Conservation (phyloP, 176 grass and related monocot species). For the Hyparrhenia diplandra region DNA sequence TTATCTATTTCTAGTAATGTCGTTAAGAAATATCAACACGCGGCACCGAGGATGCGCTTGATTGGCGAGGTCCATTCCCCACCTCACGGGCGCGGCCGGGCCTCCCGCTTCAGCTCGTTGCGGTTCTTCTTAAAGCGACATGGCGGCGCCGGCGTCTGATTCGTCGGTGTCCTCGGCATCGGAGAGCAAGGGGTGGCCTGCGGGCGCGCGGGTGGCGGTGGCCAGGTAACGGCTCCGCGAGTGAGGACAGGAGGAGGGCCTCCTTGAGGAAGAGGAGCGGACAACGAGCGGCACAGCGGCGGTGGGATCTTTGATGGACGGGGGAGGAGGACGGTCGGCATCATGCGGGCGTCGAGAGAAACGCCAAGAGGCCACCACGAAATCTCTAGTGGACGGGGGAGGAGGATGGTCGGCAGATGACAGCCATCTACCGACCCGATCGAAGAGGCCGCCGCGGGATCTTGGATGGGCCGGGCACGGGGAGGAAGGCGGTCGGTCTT, state of each 20-base stretch:
- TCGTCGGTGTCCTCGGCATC: conserved; percentile 37
- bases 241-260: conserved; percentile 1
- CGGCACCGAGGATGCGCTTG: conserved; percentile 74
- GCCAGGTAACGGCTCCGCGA: not conserved
- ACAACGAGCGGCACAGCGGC: conserved; percentile 31
- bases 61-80: conserved; percentile 94
- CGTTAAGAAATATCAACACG: too few species aligned
- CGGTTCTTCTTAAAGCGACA: conserved; percentile 48
- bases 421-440: too few species aligned
- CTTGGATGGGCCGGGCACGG: too few species aligned
- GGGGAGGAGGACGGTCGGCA: too few species aligned
- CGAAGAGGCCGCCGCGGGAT: too few species aligned
- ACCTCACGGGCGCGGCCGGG: conserved; percentile 66
- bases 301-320: too few species aligned
- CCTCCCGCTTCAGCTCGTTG: conserved; percentile 83
- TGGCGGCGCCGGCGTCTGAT: not conserved
- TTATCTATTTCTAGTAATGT: too few species aligned
- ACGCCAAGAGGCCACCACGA: too few species aligned
- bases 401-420: too few species aligned
- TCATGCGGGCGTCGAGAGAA: too few species aligned
- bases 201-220: conserved; percentile 15
- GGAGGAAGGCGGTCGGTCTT: too few species aligned
- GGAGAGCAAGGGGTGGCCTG: conserved; percentile 25
- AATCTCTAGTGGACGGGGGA: too few species aligned
- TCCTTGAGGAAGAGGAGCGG: conserved; percentile 4